These are phyloP conservation scores for Suillus paluster DNA, from an alignment of 768 basidiomycete genomes.

Conservation along the genomic window DNA sequence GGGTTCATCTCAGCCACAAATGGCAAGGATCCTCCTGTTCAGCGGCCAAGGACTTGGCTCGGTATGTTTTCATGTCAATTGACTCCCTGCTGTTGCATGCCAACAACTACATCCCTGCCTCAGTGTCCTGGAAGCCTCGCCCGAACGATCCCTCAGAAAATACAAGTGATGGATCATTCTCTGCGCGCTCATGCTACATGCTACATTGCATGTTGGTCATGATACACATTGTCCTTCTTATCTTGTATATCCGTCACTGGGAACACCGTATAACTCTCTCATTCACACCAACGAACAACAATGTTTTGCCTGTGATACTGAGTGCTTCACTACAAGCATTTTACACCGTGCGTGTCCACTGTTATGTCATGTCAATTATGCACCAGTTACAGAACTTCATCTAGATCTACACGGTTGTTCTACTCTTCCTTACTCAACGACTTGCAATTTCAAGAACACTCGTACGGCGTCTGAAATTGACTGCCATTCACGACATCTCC, in stretches of 20 bases:
- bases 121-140: not conserved
- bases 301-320: not conserved
- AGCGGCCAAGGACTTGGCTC: too few species aligned
- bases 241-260: constrained; percentile 2
- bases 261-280: constrained; percentile 6
- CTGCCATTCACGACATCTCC: constrained; percentile 18
- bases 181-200: not conserved
- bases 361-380: not conserved
- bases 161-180: not conserved
- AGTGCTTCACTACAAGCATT: constrained; percentile 12
- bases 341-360: constrained; percentile 3
- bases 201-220: not conserved
- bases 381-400: not conserved
- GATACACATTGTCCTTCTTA: constrained; percentile 1
- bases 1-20: too few species aligned
- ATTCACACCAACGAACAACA: not conserved
- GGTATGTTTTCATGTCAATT: too few species aligned
- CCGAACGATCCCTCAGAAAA: not conserved
- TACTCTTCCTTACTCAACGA: constrained; percentile 19
- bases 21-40: too few species aligned
- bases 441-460: constrained; percentile 14
- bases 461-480: constrained; percentile 12
- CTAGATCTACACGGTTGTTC: constrained; percentile 15
- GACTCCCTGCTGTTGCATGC: not conserved
- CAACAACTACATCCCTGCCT: not conserved